phyloP scores from a whole-genome alignment of 805 yeast species.

The Wickerhamiella domercqiae region DNA sequence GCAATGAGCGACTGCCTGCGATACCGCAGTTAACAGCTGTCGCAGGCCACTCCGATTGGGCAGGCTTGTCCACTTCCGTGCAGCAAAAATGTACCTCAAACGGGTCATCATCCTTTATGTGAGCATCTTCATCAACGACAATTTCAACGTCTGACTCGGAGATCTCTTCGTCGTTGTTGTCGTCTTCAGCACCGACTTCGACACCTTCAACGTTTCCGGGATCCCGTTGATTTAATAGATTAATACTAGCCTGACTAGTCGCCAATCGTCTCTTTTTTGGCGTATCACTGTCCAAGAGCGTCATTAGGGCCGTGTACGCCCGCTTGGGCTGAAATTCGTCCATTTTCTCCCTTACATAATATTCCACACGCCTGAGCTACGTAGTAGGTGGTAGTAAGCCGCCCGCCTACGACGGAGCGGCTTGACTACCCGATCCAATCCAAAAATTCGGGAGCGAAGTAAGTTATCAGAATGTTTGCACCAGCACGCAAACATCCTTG shows the following conservation, averaged over 20 bases:
- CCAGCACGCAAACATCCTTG: slow-evolving; percentile 91
- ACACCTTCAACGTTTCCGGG: slow-evolving; percentile 8
- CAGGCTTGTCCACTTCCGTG: background rate
- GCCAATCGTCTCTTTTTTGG: slow-evolving; percentile 23
- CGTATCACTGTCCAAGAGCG: slow-evolving; percentile 32
- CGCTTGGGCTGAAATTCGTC: slow-evolving; percentile 5
- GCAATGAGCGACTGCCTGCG: slow-evolving; percentile 16
- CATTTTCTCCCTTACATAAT: background rate
- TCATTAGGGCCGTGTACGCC: slow-evolving; percentile 54
- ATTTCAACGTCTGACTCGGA: too few species aligned
- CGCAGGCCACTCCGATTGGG: background rate
- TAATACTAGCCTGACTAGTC: slow-evolving; percentile 7
- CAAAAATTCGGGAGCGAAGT: slow-evolving; percentile 88
- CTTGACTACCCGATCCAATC: too few species aligned
- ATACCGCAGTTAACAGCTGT: slow-evolving; percentile 12
- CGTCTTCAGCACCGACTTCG: slow-evolving; percentile 18
- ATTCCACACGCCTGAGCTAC: too few species aligned
- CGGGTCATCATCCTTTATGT: slow-evolving; percentile 41
- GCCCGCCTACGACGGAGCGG: too few species aligned
- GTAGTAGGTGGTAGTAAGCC: too few species aligned
- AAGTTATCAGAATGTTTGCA: slow-evolving; percentile 77
- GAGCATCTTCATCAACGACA: slow-evolving; percentile 25
- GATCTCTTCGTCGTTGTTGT: slow-evolving; percentile 21
- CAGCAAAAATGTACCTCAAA: slow-evolving; percentile 68
- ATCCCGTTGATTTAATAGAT: slow-evolving; percentile 11